Evolutionary conservation across 768 basidiomycete species (phyloP).

Genomic region (Boletellus ananiceps): DNA sequence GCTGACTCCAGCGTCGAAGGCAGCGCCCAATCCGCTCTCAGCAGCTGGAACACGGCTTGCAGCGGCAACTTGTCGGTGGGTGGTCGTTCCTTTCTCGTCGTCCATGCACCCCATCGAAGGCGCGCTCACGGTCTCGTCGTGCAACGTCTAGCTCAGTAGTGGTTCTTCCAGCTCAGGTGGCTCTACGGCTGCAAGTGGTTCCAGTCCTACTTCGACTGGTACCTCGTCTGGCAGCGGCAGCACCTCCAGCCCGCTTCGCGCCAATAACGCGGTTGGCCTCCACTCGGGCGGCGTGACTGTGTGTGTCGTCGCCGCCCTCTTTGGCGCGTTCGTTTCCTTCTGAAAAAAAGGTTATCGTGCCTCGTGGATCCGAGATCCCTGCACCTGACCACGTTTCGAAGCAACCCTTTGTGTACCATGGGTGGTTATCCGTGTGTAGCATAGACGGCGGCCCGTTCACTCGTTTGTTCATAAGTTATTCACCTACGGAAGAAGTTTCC

Average conservation of each 20-base stretch:
- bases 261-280: constrained; percentile 4
- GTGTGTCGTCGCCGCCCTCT: constrained; percentile 8
- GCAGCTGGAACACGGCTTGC: constrained; percentile 16
- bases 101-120: too few species aligned
- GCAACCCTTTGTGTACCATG: too few species aligned
- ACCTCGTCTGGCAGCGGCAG: neutral
- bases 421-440: too few species aligned
- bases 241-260: neutral
- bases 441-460: too few species aligned
- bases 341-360: constrained; percentile 1
- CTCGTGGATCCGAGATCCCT: neutral
- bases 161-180: constrained; percentile 1
- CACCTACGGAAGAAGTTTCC: too few species aligned
- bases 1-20: neutral
- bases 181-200: too few species aligned
- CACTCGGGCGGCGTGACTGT: neutral
- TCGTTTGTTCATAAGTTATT: too few species aligned
- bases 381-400: too few species aligned
- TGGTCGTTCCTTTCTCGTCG: neutral
- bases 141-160: constrained; percentile 7
- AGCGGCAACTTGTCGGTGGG: constrained; percentile 18
- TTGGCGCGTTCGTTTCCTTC: constrained; percentile 10
- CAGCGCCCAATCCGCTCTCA: constrained; percentile 8
- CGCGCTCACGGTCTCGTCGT: neutral
- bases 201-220: neutral